These are phyloP conservation scores for Paraphysoderma sedebokerense DNA, from an alignment of 371 early-diverging fungal species.

Conservation along the genomic window DNA sequence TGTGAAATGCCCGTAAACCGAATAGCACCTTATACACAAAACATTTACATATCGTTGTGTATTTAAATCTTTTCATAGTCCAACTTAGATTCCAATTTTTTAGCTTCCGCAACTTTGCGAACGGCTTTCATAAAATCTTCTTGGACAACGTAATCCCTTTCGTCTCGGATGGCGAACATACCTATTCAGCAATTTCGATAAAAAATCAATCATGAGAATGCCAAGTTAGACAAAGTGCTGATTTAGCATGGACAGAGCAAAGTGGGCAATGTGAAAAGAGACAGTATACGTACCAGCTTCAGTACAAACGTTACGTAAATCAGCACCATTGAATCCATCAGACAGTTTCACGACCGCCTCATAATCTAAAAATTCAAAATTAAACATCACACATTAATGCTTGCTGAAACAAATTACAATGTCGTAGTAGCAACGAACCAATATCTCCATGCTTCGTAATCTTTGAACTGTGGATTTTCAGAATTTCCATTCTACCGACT, in stretches of 20 bases:
- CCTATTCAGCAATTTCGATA: constrained; percentile 15
- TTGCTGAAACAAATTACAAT: too few relatives aligned
- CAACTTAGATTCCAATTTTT: constrained; percentile 96
- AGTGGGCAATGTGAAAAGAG: not conserved
- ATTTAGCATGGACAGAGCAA: not conserved
- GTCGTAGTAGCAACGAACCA: constrained; percentile 32
- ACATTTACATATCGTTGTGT: too few relatives aligned
- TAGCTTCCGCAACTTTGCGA: constrained; percentile 94
- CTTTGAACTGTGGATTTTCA: constrained; percentile 89
- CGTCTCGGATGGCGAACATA: constrained; percentile 99
- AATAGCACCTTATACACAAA: too few relatives aligned
- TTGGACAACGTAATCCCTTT: constrained; percentile 93
- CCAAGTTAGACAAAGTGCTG: not conserved
- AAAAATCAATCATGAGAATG: not conserved
- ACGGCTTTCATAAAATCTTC: constrained; percentile 99
- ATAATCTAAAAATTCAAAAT: constrained; percentile 44
- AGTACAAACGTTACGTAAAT: constrained; percentile 98
- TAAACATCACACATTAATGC: too few relatives aligned
- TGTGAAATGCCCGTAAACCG: too few relatives aligned
- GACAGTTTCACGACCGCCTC: constrained; percentile 97
- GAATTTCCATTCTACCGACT: constrained; percentile 86
- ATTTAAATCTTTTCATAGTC: constrained; percentile 86
- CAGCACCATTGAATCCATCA: constrained; percentile 99
- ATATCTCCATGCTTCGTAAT: constrained; percentile 95
- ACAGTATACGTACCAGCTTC: constrained; percentile 68